Base-by-base conservation (phyloP, 305 asterid genomes). In the Fraxinus sp. region DNA sequence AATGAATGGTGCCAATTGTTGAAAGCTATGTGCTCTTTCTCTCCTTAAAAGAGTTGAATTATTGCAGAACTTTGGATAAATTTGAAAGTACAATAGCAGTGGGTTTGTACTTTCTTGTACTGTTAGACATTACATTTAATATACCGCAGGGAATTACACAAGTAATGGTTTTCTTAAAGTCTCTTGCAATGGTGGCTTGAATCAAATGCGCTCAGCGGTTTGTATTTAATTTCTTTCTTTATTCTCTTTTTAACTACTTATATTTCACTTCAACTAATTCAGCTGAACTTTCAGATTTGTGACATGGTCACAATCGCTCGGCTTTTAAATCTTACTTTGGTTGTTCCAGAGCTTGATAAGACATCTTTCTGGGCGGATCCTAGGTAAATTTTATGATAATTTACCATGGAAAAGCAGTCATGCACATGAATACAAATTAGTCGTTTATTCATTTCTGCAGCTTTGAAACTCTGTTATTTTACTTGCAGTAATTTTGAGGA, bases 161-260 rank as follows among this genome's bases (percentile, higher is more conserved):
- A 95, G 94, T 86, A 93, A 93, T 79, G 99, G 99, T 81, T 97
- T 89, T 91, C 94, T 97, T 75, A 91, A 85, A 90, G 90, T 97
- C 78, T 92, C 98, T 86, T 97, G 99, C 93, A 97, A 95, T 68
- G 99, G 99, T 5, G 99, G 99, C 79, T 90, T 97, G 94, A 97
- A 97, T 88, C 99, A 97, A 88, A 97, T 97, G 99, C 98, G 99
- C 68, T 87, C 99, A 73, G 98, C 94, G 90, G 99, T 97, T 83
- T 5, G 93, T 82, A 85, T 76, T 84, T 36, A 22, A 0, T 81
- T 55, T 39, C 62, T 37, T 7, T 59, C 62, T 55, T 62, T 82
- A 68, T 52, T 81, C 71, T 82, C 73, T 77, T 78, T 22, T 74
- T 7, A 68, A 32, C 77, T 80, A 70, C 77, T 59, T 79, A 80